Evolutionary conservation across 2,329 filamentous ascomycete genomes (phyloP).

Genomic region (Cladosporium cucumerinum): DNA sequence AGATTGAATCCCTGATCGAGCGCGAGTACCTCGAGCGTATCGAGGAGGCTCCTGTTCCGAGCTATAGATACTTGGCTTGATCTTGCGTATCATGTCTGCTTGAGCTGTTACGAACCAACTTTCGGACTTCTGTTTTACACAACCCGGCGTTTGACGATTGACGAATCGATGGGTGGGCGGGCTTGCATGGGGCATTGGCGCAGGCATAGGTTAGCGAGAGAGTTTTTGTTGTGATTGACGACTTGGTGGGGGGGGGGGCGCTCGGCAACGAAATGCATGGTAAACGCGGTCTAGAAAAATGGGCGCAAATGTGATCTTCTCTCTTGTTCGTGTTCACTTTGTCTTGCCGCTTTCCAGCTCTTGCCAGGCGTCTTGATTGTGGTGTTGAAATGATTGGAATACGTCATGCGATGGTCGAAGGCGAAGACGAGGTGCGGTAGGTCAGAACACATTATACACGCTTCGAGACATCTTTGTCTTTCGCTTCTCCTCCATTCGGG

Average conservation of each 20-base stretch:
- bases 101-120: neutral
- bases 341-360: neutral
- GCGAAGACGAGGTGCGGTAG: too few relatives aligned
- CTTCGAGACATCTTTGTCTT: too few relatives aligned
- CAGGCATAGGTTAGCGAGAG: neutral
- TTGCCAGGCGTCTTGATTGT: too few relatives aligned
- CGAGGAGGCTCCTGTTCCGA: constrained; percentile 60
- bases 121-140: neutral
- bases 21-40: constrained; percentile 75
- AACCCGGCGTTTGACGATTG: neutral
- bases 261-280: neutral
- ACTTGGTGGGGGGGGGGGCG: too few relatives aligned
- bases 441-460: too few relatives aligned
- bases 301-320: neutral
- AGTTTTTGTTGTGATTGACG: neutral
- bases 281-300: neutral
- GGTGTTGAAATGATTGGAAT: too few relatives aligned
- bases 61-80: constrained; percentile 70
- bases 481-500: too few relatives aligned
- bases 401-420: too few relatives aligned
- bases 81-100: neutral
- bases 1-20: constrained; percentile 73
- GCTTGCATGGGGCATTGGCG: neutral
- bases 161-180: neutral
- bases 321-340: neutral